Conservation (phyloP, 495 filamentous ascomycete genomes). For the Astrothelium macrocarpum region DNA sequence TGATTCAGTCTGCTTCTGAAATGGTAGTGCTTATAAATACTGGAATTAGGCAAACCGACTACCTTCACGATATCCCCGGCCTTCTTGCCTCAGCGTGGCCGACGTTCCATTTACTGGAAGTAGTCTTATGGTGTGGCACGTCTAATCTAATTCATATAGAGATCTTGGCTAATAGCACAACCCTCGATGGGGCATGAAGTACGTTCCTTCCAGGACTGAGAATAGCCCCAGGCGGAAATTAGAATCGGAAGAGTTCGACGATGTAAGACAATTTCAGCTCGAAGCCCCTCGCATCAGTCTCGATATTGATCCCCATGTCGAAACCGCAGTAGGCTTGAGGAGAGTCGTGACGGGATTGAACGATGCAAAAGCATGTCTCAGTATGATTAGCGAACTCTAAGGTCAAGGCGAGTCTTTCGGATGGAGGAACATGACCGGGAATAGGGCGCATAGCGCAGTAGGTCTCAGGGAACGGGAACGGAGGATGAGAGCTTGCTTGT, state of each 20-base stretch:
- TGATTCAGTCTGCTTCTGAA: not conserved
- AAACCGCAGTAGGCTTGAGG: no score
- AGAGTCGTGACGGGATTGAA: no score
- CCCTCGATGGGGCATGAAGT: not conserved
- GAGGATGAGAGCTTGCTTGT: no score
- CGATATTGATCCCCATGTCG: no score
- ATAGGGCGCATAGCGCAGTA: no score
- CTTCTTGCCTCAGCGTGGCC: not conserved
- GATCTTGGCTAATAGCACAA: not conserved
- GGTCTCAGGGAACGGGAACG: no score
- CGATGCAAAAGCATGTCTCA: no score
- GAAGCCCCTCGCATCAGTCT: no score
- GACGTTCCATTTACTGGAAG: not conserved
- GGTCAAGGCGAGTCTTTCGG: not conserved
- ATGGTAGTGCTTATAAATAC: not conserved
- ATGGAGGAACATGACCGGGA: not conserved
- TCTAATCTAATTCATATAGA: not conserved
- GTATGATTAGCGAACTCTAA: no score
- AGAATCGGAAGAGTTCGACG: not conserved
- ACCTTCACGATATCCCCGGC: slow-evolving; percentile 1
- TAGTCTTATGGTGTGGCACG: not conserved
- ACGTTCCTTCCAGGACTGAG: not conserved
- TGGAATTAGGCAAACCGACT: not conserved
- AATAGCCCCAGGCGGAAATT: not conserved
- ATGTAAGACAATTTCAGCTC: not conserved